Conservation (phyloP, 106 monocot species). For the Dactylorhiza incarnata region DNA sequence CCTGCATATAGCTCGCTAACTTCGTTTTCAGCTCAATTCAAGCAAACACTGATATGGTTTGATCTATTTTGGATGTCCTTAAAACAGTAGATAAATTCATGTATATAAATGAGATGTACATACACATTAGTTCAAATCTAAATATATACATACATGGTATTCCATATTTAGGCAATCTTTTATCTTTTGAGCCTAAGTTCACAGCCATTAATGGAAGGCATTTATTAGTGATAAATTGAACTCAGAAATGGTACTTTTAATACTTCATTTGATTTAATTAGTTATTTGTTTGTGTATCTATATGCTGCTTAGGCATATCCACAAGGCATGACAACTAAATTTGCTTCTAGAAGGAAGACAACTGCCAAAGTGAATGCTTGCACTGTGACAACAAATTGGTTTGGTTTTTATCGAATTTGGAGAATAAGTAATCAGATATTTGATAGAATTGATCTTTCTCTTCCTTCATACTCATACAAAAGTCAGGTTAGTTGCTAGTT, state of each 20-base stretch:
- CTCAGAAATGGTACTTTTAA: background rate
- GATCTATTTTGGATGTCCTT: no score
- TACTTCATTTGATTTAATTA: background rate
- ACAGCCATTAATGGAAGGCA: background rate
- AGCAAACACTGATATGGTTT: no score
- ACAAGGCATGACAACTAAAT: conserved; percentile 15
- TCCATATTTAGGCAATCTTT: no score
- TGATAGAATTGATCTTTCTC: conserved; percentile 68
- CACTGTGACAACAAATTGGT: conserved; percentile 81
- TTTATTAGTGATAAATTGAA: background rate
- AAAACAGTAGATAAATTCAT: no score
- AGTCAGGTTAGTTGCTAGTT: conserved; percentile 41
- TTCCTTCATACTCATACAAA: conserved; percentile 73
- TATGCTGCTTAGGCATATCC: conserved; percentile 52
- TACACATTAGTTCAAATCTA: no score
- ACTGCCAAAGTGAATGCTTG: conserved; percentile 62
- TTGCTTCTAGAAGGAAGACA: conserved; percentile 33
- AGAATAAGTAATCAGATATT: conserved; percentile 59
- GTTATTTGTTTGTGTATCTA: background rate
- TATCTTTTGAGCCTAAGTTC: background rate
- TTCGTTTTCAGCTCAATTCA: no score
- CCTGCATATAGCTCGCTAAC: no score
- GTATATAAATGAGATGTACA: no score
- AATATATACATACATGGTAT: no score
- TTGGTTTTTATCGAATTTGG: conserved; percentile 82